Base-by-base conservation (phyloP, 441 rosid species). In the Gossypium schwendimanii region DNA sequence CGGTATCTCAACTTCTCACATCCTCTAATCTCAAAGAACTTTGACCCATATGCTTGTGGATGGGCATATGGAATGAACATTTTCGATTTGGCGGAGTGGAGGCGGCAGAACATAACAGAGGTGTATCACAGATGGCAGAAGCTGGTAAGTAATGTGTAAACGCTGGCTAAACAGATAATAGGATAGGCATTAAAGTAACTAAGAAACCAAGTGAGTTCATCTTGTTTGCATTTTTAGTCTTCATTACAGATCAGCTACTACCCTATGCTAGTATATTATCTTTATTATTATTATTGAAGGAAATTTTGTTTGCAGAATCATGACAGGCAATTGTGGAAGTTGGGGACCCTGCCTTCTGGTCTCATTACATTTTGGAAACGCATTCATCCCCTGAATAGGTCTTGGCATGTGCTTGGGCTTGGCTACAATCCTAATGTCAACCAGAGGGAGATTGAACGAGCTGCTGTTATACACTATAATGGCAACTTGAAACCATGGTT, bases 401-500 rank as follows among this genome's bases (percentile, higher is more conserved):
- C 74, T 28, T 95, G 98, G 99, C 99, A 95, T 77, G 89, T 87
- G 63, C 86, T 95, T 15, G 98, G 99, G 3, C 96, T 95, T 63
- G 99, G 99, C 64, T 93, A 95, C 84, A 90, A 95, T 80, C 97
- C 95, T 6, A 85, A 70, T 62, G 88, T 95, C 44, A 89, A 75
- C 81, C 93, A 84, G 81, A 86, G 80, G 81, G 99, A 91, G 0
- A 90, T 93, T 21, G 97, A 87, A 62, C 74, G 89, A 62, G 97
- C 91, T 3, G 96, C 95, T 0, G 98, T 93, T 23, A 75, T 95
- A 77, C 99, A 95, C 73, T 95, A 88, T 41, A 93, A 95, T 60
- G 99, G 99, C 31, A 95, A 95, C 88, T 81, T 91, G 87, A 95
- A 95, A 76, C 97, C 99, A 12, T 93, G 98, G 98, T 91, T 95